Percentiles rank a stretch among this genome's conserved stretches.
These are phyloP conservation scores for Kuraishia cidri DNA, from an alignment of 805 yeast species.

Conservation along the genomic window DNA sequence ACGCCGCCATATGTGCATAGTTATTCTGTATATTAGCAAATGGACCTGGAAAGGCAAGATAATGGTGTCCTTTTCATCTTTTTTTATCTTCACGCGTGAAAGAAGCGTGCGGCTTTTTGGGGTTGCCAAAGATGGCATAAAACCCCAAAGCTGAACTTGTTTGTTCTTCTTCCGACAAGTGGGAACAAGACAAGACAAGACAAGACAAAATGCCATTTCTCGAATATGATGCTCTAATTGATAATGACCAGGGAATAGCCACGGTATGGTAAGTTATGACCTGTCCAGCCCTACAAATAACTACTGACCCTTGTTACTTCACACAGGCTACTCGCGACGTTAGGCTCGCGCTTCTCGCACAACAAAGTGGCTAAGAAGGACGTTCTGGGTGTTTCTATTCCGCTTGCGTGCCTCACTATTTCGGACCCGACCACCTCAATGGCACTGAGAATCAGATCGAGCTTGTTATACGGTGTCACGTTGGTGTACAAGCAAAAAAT, in stretches of 20 bases:
- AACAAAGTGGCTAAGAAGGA: slow-evolving; percentile 18
- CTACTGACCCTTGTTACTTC: slow-evolving; percentile 4
- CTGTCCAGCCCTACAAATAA: no score
- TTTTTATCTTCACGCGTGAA: no score
- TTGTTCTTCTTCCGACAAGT: no score
- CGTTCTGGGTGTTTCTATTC: slow-evolving; percentile 28
- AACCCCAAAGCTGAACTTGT: no score
- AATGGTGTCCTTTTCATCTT: no score
- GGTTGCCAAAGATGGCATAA: no score
- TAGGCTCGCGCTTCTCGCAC: slow-evolving; percentile 13
- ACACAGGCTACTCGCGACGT: slow-evolving; percentile 19
- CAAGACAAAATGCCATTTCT: no score
- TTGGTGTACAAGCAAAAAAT: slow-evolving; percentile 40
- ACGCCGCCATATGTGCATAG: slow-evolving; percentile 47
- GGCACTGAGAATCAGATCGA: slow-evolving; percentile 27
- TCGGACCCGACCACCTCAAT: slow-evolving; percentile 8
- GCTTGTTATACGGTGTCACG: slow-evolving; percentile 37
- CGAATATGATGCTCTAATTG: not conserved
- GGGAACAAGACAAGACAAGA: no score
- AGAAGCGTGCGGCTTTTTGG: no score
- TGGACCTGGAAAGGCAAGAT: no score
- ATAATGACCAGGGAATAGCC: slow-evolving; percentile 11
- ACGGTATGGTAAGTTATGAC: slow-evolving; percentile 17
- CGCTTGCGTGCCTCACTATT: slow-evolving; percentile 27
- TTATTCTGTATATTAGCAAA: no score